Evolutionary conservation across 2,329 filamentous ascomycete genomes (phyloP).

Genomic region (Fusarium floridanum): DNA sequence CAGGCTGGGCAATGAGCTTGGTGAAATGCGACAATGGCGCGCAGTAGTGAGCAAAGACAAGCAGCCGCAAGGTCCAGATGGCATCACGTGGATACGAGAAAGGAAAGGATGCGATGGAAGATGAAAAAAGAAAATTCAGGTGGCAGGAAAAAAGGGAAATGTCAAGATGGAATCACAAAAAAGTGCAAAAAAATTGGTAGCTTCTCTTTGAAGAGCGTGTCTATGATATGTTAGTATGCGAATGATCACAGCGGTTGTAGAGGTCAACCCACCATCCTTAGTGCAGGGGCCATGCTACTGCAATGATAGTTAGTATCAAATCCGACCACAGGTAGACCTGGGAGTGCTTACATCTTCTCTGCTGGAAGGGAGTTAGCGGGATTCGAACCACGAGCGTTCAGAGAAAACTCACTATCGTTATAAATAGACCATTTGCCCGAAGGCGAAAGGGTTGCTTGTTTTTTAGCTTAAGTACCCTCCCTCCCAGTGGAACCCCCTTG

Average conservation of each 20-base stretch:
- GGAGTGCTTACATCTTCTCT: not conserved
- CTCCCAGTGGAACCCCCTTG: not conserved
- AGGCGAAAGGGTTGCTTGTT: not conserved
- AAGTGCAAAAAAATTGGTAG: not conserved
- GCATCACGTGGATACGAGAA: too few relatives aligned
- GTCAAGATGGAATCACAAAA: not conserved
- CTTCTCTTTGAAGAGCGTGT: not conserved
- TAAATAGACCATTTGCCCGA: not conserved
- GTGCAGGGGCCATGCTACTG: constrained; percentile 86
- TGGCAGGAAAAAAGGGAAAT: not conserved
- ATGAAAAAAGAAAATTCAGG: too few relatives aligned
- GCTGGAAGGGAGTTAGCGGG: not conserved
- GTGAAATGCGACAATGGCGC: too few relatives aligned
- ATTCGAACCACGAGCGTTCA: too few relatives aligned
- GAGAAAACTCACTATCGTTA: not conserved
- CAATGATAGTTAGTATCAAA: too few relatives aligned
- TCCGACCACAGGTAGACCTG: too few relatives aligned
- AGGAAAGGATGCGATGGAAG: too few relatives aligned
- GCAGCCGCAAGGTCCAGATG: too few relatives aligned
- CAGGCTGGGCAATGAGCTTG: too few relatives aligned
- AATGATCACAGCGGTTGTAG: too few relatives aligned
- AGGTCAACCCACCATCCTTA: constrained; percentile 74
- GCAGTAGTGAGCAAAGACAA: too few relatives aligned
- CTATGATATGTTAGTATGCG: constrained; percentile 46
- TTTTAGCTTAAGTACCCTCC: not conserved